Conservation (phyloP, 1,284 basidiomycete species). For the Ceratobasidium sp. region DNA sequence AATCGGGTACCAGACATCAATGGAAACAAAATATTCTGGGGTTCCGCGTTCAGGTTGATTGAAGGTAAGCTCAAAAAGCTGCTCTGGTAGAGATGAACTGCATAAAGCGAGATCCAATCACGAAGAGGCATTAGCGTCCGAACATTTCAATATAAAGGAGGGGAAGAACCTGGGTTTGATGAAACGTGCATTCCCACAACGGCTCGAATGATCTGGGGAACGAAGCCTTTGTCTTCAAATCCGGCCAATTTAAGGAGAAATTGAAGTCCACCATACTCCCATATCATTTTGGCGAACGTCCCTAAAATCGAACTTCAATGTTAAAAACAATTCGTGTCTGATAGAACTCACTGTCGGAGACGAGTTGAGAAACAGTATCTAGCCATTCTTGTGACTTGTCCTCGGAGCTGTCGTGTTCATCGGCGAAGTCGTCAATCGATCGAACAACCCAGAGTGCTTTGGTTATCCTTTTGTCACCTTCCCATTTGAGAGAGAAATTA, state of each 20-base stretch:
- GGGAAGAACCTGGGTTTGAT: background rate
- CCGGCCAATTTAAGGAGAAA: background rate
- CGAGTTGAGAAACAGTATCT: background rate
- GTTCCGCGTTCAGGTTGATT: background rate
- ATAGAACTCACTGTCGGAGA: background rate
- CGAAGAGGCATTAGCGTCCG: too few species aligned
- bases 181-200: background rate
- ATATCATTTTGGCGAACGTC: slow-evolving; percentile 3
- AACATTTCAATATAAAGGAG: background rate
- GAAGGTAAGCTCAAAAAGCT: background rate
- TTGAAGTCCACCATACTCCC: slow-evolving; percentile 4
- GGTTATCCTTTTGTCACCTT: background rate
- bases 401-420: background rate
- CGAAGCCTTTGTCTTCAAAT: background rate
- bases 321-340: background rate
- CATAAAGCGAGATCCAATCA: background rate
- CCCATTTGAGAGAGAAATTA: background rate
- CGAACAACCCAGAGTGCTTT: background rate
- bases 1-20: background rate
- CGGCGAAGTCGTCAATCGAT: background rate
- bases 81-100: background rate
- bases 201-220: background rate
- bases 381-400: background rate
- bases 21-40: background rate
- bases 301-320: too few species aligned